Percentiles rank a stretch among this genome's conserved stretches.
Conservation (phyloP, 768 basidiomycete genomes). For the Astraeus odoratus region DNA sequence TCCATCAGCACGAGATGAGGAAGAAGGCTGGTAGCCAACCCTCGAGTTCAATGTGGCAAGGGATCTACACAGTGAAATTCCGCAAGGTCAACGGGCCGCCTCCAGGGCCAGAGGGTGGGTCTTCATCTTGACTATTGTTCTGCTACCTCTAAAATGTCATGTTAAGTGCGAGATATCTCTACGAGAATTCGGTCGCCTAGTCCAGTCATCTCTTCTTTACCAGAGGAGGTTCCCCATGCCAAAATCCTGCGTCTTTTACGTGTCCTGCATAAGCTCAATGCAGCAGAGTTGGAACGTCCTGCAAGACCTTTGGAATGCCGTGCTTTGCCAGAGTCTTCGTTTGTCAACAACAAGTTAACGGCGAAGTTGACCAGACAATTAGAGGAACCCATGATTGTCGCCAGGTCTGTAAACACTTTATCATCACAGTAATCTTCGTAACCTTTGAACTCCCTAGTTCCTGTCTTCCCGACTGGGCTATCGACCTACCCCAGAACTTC, state of each 20-base stretch:
- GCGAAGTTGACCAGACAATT: conserved; percentile 96
- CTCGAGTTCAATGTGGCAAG: conserved; percentile 79
- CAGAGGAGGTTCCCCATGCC: conserved; percentile 77
- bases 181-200: conserved; percentile 55
- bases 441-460: conserved; percentile 44
- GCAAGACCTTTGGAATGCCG: conserved; percentile 42
- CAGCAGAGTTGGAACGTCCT: conserved; percentile 60
- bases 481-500: conserved; percentile 93
- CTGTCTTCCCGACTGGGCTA: conserved; percentile 95
- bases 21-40: conserved; percentile 61
- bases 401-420: conserved; percentile 55
- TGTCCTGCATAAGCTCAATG: conserved; percentile 78
- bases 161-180: conserved; percentile 30
- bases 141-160: conserved; percentile 12
- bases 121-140: not conserved
- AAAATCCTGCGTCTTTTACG: conserved; percentile 89
- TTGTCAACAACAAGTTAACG: conserved; percentile 96
- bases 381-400: conserved; percentile 98
- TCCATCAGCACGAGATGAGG: conserved; percentile 84
- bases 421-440: not conserved
- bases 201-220: conserved; percentile 69
- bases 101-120: conserved; percentile 54
- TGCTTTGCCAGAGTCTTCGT: conserved; percentile 70
- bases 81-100: conserved; percentile 85
- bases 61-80: conserved; percentile 87